A percentile compares a stretch with the other conserved stretches of the same genome.
phyloP scores from a whole-genome alignment of 2,329 filamentous ascomycete genomes.

The Emmonsiellopsis sp. region DNA sequence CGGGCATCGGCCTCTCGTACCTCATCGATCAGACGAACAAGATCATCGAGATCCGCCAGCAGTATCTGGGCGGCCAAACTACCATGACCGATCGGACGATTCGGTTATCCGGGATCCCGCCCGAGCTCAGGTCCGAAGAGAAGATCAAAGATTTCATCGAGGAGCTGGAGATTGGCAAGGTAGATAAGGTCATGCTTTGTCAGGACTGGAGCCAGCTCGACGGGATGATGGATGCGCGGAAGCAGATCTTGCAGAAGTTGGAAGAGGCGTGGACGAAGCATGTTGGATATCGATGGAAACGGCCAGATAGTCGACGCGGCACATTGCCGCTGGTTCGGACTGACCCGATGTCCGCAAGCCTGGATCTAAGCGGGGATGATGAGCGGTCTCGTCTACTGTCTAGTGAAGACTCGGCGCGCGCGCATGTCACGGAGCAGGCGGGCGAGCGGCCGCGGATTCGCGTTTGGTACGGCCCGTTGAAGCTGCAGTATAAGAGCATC shows the following conservation, averaged over 20 bases:
- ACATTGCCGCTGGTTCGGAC: slow-evolving; percentile 34
- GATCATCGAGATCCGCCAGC: slow-evolving; percentile 76
- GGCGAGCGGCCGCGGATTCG: slow-evolving; percentile 56
- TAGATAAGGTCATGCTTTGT: slow-evolving; percentile 79
- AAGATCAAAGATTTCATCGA: slow-evolving; percentile 83
- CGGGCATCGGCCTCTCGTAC: slow-evolving; percentile 67
- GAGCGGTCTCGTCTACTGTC: slow-evolving; percentile 51
- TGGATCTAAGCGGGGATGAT: slow-evolving; percentile 36
- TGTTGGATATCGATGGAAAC: slow-evolving; percentile 48
- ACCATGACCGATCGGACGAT: slow-evolving; percentile 96
- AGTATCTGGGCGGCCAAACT: slow-evolving; percentile 84
- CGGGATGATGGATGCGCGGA: slow-evolving; percentile 57
- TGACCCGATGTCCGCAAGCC: slow-evolving; percentile 12
- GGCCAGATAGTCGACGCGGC: slow-evolving; percentile 28
- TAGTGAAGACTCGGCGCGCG: slow-evolving; percentile 23
- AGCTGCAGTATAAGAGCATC: slow-evolving; percentile 59
- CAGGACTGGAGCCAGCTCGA: slow-evolving; percentile 81
- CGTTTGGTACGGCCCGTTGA: slow-evolving; percentile 70
- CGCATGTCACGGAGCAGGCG: slow-evolving; percentile 36
- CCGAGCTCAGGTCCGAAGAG: slow-evolving; percentile 66
- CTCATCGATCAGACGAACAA: slow-evolving; percentile 74
- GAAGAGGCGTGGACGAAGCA: slow-evolving; percentile 78
- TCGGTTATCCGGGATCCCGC: slow-evolving; percentile 77
- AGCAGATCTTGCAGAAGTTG: slow-evolving; percentile 56
- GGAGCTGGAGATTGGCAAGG: slow-evolving; percentile 76